phyloP scores from a whole-genome alignment of 352 stramenopile species.

The Peronospora tabacina region DNA sequence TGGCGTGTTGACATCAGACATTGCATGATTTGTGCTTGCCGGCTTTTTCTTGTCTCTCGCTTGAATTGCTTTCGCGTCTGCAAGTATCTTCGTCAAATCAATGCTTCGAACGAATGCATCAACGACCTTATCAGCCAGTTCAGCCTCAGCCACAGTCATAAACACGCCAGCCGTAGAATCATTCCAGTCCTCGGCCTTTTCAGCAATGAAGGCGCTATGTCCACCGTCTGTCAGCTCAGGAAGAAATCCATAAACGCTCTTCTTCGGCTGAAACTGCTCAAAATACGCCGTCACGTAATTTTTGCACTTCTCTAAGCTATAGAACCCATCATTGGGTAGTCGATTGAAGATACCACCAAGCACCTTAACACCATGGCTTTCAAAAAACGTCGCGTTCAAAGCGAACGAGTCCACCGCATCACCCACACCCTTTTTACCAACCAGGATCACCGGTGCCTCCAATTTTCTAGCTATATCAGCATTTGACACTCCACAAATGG shows the following conservation, averaged over 20 bases:
- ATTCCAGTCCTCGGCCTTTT: constrained; percentile 12
- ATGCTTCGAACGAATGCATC: constrained; percentile 34
- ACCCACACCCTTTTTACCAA: constrained; percentile 94
- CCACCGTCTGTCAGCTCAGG: constrained; percentile 46
- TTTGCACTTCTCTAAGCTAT: constrained; percentile 90
- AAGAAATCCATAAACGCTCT: constrained; percentile 78
- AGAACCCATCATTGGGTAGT: constrained; percentile 88
- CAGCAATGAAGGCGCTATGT: constrained; percentile 17
- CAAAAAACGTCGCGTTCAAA: constrained; percentile 94
- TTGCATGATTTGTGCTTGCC: background rate
- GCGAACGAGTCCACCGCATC: constrained; percentile 97
- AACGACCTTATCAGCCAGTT: constrained; percentile 31
- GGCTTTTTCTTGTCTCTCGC: constrained; percentile 7
- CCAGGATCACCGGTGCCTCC: constrained; percentile 86
- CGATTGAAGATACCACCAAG: constrained; percentile 97
- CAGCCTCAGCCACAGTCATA: constrained; percentile 21
- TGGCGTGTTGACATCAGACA: constrained; percentile 2
- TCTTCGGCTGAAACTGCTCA: constrained; percentile 54
- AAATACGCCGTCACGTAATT: constrained; percentile 91
- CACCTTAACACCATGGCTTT: constrained; percentile 83
- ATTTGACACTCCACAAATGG: constrained; percentile 77
- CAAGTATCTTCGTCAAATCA: constrained; percentile 34
- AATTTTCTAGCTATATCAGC: constrained; percentile 55
- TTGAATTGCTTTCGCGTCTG: constrained; percentile 22
- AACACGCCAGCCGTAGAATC: constrained; percentile 21